Conservation (phyloP, 495 filamentous ascomycete species). For the Hapsidospora chrysogenum region DNA sequence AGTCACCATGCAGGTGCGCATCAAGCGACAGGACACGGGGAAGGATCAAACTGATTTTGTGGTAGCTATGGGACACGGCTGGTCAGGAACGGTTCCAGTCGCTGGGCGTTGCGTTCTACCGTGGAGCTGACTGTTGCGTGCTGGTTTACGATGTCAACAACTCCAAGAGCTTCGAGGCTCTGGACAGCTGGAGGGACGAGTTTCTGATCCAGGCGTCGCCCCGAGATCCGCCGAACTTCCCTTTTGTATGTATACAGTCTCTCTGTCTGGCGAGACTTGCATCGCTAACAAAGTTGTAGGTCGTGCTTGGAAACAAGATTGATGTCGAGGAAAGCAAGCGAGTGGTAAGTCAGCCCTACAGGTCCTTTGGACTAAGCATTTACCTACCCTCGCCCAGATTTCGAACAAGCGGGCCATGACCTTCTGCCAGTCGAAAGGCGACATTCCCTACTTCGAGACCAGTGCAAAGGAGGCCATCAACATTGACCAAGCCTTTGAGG, state of each 20-base stretch:
- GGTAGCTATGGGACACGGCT: conserved; percentile 91
- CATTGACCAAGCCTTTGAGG: conserved; percentile 96
- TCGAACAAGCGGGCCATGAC: conserved; percentile 89
- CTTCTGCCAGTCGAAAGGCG: conserved; percentile 93
- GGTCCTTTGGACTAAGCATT: too few species aligned
- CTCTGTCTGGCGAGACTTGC: not conserved
- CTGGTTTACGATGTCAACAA: conserved; percentile 98
- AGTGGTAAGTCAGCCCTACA: conserved; percentile 43
- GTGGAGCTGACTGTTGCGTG: conserved; percentile 96
- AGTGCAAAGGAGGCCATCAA: conserved; percentile 98
- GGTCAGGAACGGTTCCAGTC: conserved; percentile 98
- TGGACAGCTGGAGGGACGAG: conserved; percentile 97
- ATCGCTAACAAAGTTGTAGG: conserved; percentile 24
- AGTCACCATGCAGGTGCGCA: conserved; percentile 89
- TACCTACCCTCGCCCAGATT: too few species aligned
- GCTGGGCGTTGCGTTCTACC: conserved; percentile 93
- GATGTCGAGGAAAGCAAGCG: conserved; percentile 97
- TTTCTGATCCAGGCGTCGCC: conserved; percentile 96
- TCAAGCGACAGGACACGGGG: not conserved
- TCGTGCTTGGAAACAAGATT: conserved; percentile 97
- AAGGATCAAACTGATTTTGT: conserved; percentile 4
- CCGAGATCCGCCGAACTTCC: conserved; percentile 91
- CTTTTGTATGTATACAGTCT: conserved; percentile 52
- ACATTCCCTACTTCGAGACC: conserved; percentile 97
- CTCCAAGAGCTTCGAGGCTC: conserved; percentile 93